Evolutionary conservation across 2,329 filamentous ascomycete species (phyloP).

Genomic region (Metarhizium robertsii): DNA sequence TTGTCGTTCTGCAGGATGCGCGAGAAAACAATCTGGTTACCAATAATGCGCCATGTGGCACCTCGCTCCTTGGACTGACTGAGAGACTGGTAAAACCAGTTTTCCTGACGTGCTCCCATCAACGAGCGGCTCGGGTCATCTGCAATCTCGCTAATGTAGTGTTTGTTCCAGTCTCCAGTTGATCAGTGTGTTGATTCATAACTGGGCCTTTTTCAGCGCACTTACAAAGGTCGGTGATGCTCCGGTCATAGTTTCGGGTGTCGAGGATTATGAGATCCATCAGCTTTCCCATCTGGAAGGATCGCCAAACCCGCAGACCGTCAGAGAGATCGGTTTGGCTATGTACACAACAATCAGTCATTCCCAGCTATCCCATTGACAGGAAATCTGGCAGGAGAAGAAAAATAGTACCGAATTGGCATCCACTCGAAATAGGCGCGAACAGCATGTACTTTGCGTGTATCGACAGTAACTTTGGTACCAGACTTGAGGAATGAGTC

Average conservation of each 20-base stretch:
- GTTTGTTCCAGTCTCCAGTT: slow-evolving; percentile 39
- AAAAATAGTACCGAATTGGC: slow-evolving; percentile 17
- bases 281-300: slow-evolving; percentile 55
- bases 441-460: slow-evolving; percentile 65
- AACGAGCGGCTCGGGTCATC: slow-evolving; percentile 59
- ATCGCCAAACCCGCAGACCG: slow-evolving; percentile 58
- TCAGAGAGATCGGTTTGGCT: slow-evolving; percentile 58
- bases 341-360: background rate
- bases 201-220: background rate
- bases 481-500: slow-evolving; percentile 51
- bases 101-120: slow-evolving; percentile 65
- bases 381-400: no score
- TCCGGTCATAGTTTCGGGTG: slow-evolving; percentile 59
- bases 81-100: slow-evolving; percentile 60
- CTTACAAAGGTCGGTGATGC: slow-evolving; percentile 40
- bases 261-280: slow-evolving; percentile 62
- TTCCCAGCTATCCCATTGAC: background rate
- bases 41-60: slow-evolving; percentile 61
- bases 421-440: slow-evolving; percentile 60
- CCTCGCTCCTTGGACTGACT: slow-evolving; percentile 51
- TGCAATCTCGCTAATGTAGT: slow-evolving; percentile 51
- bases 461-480: slow-evolving; percentile 52
- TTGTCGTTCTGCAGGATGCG: slow-evolving; percentile 30
- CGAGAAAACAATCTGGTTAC: slow-evolving; percentile 62
- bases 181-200: background rate